Conservation (phyloP, 148 eudicot species). For the Fagopyrum tataricum region DNA sequence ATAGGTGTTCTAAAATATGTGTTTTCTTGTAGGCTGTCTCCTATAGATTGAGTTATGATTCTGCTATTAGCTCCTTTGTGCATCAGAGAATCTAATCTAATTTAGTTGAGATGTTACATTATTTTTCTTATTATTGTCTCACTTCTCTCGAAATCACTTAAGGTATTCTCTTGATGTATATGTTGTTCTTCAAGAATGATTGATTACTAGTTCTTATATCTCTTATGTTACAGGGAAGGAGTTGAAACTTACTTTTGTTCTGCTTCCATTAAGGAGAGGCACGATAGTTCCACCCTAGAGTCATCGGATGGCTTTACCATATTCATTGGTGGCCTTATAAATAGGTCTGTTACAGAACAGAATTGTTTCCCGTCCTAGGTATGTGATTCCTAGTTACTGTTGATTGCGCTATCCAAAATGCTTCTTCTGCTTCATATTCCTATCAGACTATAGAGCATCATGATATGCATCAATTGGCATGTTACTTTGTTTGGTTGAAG, state of each 20-base stretch:
- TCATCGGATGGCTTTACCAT: constrained; percentile 10
- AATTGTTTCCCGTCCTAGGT: constrained; percentile 11
- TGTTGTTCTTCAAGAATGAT: background rate
- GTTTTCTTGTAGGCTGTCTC: background rate
- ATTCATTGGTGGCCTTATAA: constrained; percentile 7
- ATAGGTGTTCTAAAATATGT: background rate
- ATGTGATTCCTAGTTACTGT: background rate
- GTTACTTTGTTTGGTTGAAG: background rate
- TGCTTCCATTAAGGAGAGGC: constrained; percentile 10
- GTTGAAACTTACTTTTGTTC: background rate
- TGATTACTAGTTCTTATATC: background rate
- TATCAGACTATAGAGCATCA: background rate
- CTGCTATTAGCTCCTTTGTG: background rate
- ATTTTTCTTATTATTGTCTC: background rate
- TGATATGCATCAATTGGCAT: background rate
- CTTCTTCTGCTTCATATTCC: background rate
- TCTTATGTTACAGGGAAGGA: background rate
- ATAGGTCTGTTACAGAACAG: background rate
- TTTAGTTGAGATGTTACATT: background rate
- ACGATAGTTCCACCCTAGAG: constrained; percentile 13
- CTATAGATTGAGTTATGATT: background rate
- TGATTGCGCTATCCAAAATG: background rate
- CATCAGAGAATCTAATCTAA: background rate
- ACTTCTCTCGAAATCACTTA: background rate
- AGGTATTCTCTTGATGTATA: background rate